A percentile compares a stretch with the other conserved stretches of the same genome.
Evolutionary conservation across 169 alveolate species (phyloP).

Genomic region (Theileria annulata): DNA sequence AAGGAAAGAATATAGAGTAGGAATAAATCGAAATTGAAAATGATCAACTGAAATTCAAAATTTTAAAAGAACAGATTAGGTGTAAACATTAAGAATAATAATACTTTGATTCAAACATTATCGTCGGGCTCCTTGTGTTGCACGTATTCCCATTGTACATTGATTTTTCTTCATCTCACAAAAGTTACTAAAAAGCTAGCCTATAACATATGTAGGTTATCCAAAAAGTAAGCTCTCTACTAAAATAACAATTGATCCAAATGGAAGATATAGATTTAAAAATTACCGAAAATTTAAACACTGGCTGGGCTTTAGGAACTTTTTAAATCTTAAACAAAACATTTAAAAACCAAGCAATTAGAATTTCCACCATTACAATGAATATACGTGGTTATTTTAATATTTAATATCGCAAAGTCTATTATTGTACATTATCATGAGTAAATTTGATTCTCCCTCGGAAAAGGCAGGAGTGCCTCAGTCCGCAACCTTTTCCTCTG

Average conservation of each 20-base stretch:
- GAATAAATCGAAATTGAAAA: neutral
- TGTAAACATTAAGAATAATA: conserved; percentile 1
- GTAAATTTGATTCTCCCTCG: conserved; percentile 26
- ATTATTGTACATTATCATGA: conserved; percentile 23
- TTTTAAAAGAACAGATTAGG: neutral
- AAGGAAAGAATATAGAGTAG: neutral
- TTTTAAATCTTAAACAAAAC: neutral
- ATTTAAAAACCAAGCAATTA: neutral
- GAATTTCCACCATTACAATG: conserved; percentile 12
- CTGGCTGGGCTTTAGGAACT: conserved; percentile 9
- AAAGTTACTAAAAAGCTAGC: conserved; percentile 2
- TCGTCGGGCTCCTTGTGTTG: conserved; percentile 26
- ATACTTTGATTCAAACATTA: neutral
- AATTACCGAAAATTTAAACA: conserved; percentile 11
- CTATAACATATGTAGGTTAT: conserved; percentile 4
- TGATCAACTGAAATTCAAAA: neutral
- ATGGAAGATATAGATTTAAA: conserved; percentile 21
- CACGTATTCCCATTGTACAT: conserved; percentile 25
- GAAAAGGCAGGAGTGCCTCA: conserved; percentile 11
- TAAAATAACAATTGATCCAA: neutral
- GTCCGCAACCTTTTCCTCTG: conserved; percentile 13
- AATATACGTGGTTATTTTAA: conserved; percentile 7
- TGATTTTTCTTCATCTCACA: conserved; percentile 10
- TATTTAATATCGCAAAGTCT: conserved; percentile 20
- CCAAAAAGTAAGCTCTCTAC: neutral